Base-by-base conservation (phyloP, 371 early-diverging fungal species). In the Syncephalastrum contaminatum region DNA sequence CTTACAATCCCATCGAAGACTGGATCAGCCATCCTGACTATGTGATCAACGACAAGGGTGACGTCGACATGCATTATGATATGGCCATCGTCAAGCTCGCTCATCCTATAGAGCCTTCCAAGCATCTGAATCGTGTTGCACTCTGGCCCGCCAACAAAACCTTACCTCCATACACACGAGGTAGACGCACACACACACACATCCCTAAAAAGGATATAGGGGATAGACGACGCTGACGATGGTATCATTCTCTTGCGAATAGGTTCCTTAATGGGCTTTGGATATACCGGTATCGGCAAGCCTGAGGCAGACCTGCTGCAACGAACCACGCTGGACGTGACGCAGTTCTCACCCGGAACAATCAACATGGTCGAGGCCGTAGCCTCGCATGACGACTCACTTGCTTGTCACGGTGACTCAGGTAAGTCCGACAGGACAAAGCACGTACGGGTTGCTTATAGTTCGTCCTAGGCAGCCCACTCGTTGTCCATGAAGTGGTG, bases 361-460 rank as follows among this genome's bases (percentile, higher is more conserved):
- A 5, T 24, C 8, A 60, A 61, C 15, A 58, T 63, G 56, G 48
- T 72, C 2, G 68, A 69, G 51, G 62, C 68, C 1, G 63, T 56
- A 20, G 48, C 73, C 4, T 46, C 54, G 2, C 56, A 53, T 2
- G 65, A 64, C 14, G 41, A 53, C 0, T 24, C 27, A 8, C 54
- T 66, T 13, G 77, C 77, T 6, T 76, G 77, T 20, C 77, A 76
- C 49, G 77, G 77, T 0, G 77, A 76, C 24, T 76, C 77, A 16
- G 77, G 77, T 56, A 52, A n/a, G 8, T n/a, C 27, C 2, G 12
- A 12, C n/a, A 25, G 22, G 25, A 7, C n/a, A 25, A 1, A 25
- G 3, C 3, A n/a, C 3, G 25, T 4, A 25, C 25, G 25, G 25
- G 4, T 42, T 43, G 13, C 14, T 39, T 27, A 51, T 16, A 4